Conservation (phyloP, 441 rosid genomes). For the Rhodomyrtus psidioides region DNA sequence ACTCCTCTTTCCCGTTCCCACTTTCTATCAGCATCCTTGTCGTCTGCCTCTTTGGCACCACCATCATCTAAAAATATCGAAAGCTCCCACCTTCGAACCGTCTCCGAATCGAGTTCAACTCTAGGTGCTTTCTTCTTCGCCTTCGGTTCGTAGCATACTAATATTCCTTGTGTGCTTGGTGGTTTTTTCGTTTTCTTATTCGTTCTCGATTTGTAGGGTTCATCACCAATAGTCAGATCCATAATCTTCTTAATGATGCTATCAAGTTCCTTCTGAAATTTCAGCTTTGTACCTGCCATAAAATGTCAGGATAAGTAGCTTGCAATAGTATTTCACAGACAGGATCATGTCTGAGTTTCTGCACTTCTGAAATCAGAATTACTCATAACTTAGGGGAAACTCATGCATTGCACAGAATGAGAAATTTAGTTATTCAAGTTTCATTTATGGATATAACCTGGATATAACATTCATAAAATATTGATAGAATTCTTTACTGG, state of each 20-base stretch:
- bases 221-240: background rate
- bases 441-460: background rate
- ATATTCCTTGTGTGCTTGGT: background rate
- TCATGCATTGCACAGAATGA: background rate
- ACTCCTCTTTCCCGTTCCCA: conserved; percentile 88
- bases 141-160: background rate
- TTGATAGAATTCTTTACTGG: background rate
- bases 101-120: background rate
- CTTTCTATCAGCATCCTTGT: conserved; percentile 51
- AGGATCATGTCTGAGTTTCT: background rate
- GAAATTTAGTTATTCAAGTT: background rate
- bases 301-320: background rate
- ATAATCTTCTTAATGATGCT: background rate
- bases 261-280: background rate
- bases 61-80: background rate
- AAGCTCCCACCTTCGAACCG: background rate
- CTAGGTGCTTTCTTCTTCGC: background rate
- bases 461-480: background rate
- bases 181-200: background rate
- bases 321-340: background rate
- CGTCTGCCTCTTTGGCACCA: background rate
- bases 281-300: background rate
- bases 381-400: background rate
- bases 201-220: background rate
- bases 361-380: background rate